A percentile compares a stretch with the other conserved stretches of the same genome.
Conservation (phyloP, 2,329 filamentous ascomycete genomes). For the Penicillium fuscoglaucum region DNA sequence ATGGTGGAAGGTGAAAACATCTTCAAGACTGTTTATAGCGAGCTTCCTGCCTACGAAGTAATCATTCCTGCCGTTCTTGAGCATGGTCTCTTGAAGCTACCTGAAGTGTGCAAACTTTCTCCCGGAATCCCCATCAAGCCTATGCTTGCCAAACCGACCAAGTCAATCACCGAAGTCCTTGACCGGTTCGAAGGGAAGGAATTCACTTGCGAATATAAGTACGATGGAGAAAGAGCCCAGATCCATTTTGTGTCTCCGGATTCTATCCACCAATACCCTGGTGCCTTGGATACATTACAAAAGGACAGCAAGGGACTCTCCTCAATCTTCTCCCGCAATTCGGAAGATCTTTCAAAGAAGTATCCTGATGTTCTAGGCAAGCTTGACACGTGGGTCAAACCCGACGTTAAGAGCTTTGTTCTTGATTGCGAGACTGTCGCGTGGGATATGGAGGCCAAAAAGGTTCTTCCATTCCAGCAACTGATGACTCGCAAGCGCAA, state of each 20-base stretch:
- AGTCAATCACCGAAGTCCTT: constrained; percentile 94
- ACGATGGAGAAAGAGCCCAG: constrained; percentile 96
- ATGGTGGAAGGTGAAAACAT: constrained; percentile 80
- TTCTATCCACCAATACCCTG: constrained; percentile 66
- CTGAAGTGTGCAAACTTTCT: constrained; percentile 83
- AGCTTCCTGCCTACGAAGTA: constrained; percentile 91
- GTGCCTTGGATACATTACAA: constrained; percentile 62
- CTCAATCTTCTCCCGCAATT: constrained; percentile 96
- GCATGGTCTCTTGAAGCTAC: constrained; percentile 79
- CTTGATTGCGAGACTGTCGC: constrained; percentile 98
- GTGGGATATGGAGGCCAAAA: constrained; percentile 94
- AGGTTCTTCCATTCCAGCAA: constrained; percentile 94
- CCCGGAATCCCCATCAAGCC: constrained; percentile 94
- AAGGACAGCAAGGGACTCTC: constrained; percentile 71
- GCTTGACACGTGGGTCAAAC: constrained; percentile 83
- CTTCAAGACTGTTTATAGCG: constrained; percentile 89
- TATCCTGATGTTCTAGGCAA: constrained; percentile 94
- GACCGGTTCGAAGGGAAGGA: constrained; percentile 93
- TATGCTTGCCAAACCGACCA: constrained; percentile 98
- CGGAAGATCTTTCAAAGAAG: constrained; percentile 94
- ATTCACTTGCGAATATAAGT: constrained; percentile 99
- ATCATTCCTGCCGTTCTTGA: constrained; percentile 88
- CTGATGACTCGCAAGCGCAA: constrained; percentile 98
- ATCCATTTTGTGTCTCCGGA: constrained; percentile 94
- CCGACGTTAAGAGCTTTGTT: constrained; percentile 89